phyloP scores from a whole-genome alignment of 148 eudicot species.

The Euryodendron excelsum region DNA sequence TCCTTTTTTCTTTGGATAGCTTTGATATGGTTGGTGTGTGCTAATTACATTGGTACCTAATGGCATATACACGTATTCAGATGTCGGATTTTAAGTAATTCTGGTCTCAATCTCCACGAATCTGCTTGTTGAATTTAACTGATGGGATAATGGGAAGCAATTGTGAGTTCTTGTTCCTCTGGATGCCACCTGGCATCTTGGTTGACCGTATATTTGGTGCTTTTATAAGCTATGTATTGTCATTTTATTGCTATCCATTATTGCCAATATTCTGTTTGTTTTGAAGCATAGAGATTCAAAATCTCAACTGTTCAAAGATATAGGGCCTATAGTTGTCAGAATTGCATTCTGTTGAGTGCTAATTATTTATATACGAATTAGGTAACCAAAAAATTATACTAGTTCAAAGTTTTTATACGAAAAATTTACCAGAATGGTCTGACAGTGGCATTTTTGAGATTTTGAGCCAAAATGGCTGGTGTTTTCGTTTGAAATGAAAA shows the following conservation, averaged over 20 bases:
- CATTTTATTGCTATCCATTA: not conserved
- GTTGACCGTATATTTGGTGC: not conserved
- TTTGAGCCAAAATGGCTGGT: too few species aligned
- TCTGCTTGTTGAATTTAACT: not conserved
- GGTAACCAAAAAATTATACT: too few species aligned
- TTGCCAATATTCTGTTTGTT: not conserved
- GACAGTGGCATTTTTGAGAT: too few species aligned
- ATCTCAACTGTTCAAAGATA: not conserved
- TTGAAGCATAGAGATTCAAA: not conserved
- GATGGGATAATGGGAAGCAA: not conserved
- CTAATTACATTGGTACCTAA: not conserved
- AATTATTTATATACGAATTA: too few species aligned
- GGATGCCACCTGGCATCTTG: not conserved
- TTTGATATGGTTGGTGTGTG: not conserved
- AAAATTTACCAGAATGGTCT: too few species aligned
- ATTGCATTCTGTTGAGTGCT: not conserved
- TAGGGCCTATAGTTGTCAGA: not conserved
- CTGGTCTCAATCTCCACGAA: too few species aligned
- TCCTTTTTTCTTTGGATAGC: not conserved
- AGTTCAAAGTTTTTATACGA: too few species aligned
- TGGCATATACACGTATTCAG: not conserved
- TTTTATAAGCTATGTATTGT: not conserved
- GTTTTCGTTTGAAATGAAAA: too few species aligned
- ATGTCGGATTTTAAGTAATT: not conserved
- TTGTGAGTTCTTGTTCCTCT: not conserved